A percentile compares a stretch with the other conserved stretches of the same genome.
These are phyloP conservation scores for Rhododendron henanense DNA, from an alignment of 148 eudicot genomes.

Conservation along the genomic window DNA sequence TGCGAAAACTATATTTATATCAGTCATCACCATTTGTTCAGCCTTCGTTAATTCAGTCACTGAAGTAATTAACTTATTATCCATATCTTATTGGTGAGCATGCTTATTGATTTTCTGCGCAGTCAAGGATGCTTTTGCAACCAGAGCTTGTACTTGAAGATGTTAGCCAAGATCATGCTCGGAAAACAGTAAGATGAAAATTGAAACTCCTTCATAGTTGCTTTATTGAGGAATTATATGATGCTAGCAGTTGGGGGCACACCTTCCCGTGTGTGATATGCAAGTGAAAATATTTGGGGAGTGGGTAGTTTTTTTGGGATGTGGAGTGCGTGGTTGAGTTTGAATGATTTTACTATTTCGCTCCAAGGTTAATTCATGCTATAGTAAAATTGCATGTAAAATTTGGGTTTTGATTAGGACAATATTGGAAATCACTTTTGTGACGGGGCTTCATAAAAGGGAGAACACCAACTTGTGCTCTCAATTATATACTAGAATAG, in stretches of 20 bases:
- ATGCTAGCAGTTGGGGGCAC: neutral
- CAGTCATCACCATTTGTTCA: neutral
- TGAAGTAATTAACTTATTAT: neutral
- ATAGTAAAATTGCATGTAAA: no score
- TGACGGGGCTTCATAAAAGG: no score
- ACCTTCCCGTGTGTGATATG: no score
- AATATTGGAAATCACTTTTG: no score
- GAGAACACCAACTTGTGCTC: no score
- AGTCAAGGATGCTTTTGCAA: slow-evolving; percentile 98
- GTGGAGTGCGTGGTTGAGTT: no score
- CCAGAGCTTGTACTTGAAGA: slow-evolving; percentile 97
- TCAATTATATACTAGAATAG: no score
- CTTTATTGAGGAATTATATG: neutral
- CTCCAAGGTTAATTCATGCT: no score
- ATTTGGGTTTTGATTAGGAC: no score
- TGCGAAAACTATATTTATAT: neutral
- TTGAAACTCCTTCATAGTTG: neutral
- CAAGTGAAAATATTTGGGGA: no score
- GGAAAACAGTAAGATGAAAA: slow-evolving; percentile 71
- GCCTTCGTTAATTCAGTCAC: neutral
- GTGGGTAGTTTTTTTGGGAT: no score
- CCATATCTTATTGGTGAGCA: neutral
- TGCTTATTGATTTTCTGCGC: slow-evolving; percentile 3
- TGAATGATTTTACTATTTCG: no score
- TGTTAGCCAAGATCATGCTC: slow-evolving; percentile 99